Percentiles rank a stretch among this genome's conserved stretches.
Conservation (phyloP, 495 filamentous ascomycete species). For the Jackrogersella minutella region DNA sequence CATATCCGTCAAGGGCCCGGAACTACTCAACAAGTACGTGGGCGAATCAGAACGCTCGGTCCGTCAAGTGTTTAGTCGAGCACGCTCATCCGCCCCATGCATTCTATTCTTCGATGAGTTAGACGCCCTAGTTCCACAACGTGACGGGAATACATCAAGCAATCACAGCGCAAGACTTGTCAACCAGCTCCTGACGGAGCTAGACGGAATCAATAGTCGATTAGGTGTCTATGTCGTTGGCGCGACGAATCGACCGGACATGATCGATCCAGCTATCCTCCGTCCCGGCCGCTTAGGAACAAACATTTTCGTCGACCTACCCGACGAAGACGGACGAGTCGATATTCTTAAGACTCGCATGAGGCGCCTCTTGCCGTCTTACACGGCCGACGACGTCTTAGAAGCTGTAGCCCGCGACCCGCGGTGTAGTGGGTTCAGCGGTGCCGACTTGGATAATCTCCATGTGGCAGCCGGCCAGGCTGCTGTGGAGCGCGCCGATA, state of each 20-base stretch:
- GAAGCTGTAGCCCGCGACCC: constrained; percentile 68
- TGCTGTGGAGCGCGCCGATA: constrained; percentile 67
- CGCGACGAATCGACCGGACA: constrained; percentile 93
- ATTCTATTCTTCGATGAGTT: constrained; percentile 99
- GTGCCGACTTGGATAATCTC: constrained; percentile 85
- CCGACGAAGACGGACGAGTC: constrained; percentile 77
- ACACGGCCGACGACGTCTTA: constrained; percentile 53
- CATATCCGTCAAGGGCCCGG: constrained; percentile 96
- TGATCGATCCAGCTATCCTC: constrained; percentile 95
- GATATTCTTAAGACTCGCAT: constrained; percentile 78
- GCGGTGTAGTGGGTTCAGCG: constrained; percentile 84
- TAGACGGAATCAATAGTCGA: constrained; percentile 84
- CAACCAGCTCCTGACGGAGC: constrained; percentile 94
- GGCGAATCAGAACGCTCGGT: constrained; percentile 94
- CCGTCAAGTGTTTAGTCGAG: constrained; percentile 89
- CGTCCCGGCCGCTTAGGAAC: constrained; percentile 91
- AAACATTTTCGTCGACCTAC: constrained; percentile 88
- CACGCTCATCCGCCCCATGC: constrained; percentile 85
- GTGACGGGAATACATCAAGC: constrained; percentile 80
- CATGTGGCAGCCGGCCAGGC: constrained; percentile 78
- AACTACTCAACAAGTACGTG: constrained; percentile 93
- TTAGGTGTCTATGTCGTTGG: constrained; percentile 93
- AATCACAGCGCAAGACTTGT: constrained; percentile 90
- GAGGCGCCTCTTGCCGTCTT: constrained; percentile 52
- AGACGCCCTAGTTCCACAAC: constrained; percentile 86